Evolutionary conservation across 345 rosid genomes (phyloP).

Genomic region (Toxicodendron radicans): DNA sequence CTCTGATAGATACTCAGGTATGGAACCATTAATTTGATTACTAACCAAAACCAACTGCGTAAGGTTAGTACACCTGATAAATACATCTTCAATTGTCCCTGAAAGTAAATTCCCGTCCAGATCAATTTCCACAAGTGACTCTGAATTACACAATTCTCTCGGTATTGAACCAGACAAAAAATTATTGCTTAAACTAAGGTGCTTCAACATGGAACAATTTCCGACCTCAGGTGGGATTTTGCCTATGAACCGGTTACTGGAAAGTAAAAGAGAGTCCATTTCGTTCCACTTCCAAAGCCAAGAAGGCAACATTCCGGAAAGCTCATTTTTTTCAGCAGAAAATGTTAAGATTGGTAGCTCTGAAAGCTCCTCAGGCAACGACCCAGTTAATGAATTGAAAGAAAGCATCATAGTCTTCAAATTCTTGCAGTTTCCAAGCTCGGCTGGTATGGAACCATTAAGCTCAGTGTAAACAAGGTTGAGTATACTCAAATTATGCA

Average conservation of each 20-base stretch:
- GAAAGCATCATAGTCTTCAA: slow-evolving; percentile 68
- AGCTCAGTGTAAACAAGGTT: slow-evolving; percentile 61
- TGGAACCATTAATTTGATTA: slow-evolving; percentile 56
- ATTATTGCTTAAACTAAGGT: slow-evolving; percentile 59
- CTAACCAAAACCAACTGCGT: slow-evolving; percentile 54
- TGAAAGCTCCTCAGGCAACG: slow-evolving; percentile 65
- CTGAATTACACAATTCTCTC: slow-evolving; percentile 62
- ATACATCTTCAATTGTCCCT: slow-evolving; percentile 59
- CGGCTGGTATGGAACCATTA: slow-evolving; percentile 66
- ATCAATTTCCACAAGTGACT: slow-evolving; percentile 54
- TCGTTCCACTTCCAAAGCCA: slow-evolving; percentile 77
- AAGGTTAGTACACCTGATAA: slow-evolving; percentile 56
- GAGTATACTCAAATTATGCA: slow-evolving; percentile 48
- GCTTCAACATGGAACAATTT: slow-evolving; percentile 54
- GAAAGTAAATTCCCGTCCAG: slow-evolving; percentile 57
- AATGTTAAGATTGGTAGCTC: slow-evolving; percentile 59
- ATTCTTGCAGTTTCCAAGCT: slow-evolving; percentile 64
- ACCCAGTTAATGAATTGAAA: slow-evolving; percentile 67
- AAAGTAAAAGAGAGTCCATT: slow-evolving; percentile 58
- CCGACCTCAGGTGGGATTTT: slow-evolving; percentile 59
- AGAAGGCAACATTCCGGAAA: slow-evolving; percentile 66
- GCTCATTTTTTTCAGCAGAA: slow-evolving; percentile 70
- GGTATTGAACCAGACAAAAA: slow-evolving; percentile 64
- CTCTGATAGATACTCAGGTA: slow-evolving; percentile 58
- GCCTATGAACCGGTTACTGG: slow-evolving; percentile 59